Conservation (phyloP, 2,329 filamentous ascomycete species). For the Geosmithia flava region DNA sequence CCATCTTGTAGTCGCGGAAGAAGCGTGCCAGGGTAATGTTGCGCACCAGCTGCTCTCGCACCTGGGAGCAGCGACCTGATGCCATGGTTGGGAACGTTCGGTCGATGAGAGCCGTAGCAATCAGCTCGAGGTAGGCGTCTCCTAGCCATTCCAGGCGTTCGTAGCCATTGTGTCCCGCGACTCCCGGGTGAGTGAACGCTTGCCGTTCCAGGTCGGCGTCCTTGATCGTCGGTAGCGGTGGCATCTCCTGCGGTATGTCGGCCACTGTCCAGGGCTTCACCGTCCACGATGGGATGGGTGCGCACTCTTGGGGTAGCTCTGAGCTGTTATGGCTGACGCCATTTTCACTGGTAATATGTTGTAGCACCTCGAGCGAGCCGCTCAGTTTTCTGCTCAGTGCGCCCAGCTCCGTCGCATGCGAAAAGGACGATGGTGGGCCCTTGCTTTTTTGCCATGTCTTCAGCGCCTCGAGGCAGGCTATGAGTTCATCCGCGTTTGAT, state of each 20-base stretch:
- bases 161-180: slow-evolving; percentile 35
- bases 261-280: slow-evolving; percentile 31
- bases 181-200: slow-evolving; percentile 55
- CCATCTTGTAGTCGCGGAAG: slow-evolving; percentile 57
- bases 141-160: slow-evolving; percentile 83
- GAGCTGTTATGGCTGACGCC: neutral
- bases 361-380: neutral
- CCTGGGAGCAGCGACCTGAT: slow-evolving; percentile 58
- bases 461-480: neutral
- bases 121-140: slow-evolving; percentile 72
- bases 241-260: slow-evolving; percentile 34
- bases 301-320: neutral
- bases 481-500: neutral
- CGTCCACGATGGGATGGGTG: neutral
- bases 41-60: slow-evolving; percentile 68
- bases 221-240: slow-evolving; percentile 47
- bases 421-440: neutral
- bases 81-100: slow-evolving; percentile 53
- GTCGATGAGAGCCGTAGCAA: slow-evolving; percentile 65
- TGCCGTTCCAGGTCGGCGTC: slow-evolving; percentile 47
- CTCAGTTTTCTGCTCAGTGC: too few species aligned
- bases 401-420: too few species aligned
- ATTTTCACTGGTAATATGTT: neutral
- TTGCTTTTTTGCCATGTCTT: neutral
- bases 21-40: slow-evolving; percentile 67